Evolutionary conservation across 371 early-diverging fungal genomes (phyloP).

Genomic region (Sporodiniella umbellata): DNA sequence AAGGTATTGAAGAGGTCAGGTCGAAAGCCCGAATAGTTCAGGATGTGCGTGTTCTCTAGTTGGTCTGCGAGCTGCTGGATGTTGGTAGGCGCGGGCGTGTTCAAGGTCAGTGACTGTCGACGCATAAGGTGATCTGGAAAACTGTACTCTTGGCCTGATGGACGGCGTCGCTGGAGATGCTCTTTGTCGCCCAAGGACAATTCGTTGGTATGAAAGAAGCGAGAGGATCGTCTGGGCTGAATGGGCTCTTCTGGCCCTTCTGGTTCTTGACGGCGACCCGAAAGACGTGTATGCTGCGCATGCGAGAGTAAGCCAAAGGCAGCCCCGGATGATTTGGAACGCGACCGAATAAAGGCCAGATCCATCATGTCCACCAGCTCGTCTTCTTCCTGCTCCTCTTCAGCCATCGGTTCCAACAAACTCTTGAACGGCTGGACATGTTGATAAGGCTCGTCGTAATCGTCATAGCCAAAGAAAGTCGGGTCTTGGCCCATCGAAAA

Average conservation of each 20-base stretch:
- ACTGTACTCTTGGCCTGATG: too few species aligned
- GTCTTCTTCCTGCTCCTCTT: conserved; percentile 33
- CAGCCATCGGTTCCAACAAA: conserved; percentile 38
- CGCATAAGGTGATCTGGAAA: conserved; percentile 19
- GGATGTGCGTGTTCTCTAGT: conserved; percentile 24
- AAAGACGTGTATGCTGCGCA: conserved; percentile 25
- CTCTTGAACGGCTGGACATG: conserved; percentile 17
- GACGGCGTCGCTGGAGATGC: conserved; percentile 7
- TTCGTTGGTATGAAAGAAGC: conserved; percentile 14
- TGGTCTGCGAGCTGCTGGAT: conserved; percentile 34
- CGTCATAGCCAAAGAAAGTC: conserved; percentile 42
- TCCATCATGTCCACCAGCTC: conserved; percentile 20
- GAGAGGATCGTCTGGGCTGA: conserved; percentile 22
- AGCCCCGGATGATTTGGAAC: conserved; percentile 49
- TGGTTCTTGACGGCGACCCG: conserved; percentile 28
- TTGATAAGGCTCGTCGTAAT: conserved; percentile 23
- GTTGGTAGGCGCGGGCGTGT: conserved; percentile 13
- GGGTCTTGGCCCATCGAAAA: conserved; percentile 51
- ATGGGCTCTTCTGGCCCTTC: conserved; percentile 25
- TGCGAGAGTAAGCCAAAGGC: conserved; percentile 41
- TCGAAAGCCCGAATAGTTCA: neutral
- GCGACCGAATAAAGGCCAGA: conserved; percentile 25
- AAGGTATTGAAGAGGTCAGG: neutral
- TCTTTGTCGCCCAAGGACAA: conserved; percentile 33
- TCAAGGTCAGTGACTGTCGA: conserved; percentile 22